phyloP scores from a whole-genome alignment of 441 rosid species.

The Lepidium campestre region DNA sequence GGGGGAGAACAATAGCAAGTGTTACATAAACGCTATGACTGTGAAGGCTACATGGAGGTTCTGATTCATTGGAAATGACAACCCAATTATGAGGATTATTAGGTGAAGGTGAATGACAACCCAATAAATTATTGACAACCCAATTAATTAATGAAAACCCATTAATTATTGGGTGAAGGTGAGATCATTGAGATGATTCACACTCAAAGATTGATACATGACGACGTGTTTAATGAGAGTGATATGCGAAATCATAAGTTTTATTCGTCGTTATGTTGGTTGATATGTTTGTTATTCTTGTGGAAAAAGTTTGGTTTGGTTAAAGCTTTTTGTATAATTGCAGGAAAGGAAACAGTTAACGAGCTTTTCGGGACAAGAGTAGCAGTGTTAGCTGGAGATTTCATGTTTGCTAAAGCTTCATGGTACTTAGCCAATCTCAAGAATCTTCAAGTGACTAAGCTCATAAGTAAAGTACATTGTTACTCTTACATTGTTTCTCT shows the following conservation, averaged over 20 bases:
- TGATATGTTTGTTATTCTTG: neutral
- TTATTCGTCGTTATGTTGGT: neutral
- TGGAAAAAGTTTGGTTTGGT: neutral
- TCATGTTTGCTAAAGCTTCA: conserved; percentile 86
- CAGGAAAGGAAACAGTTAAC: conserved; percentile 74
- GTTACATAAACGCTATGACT: too few species aligned
- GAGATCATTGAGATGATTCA: conserved; percentile 98
- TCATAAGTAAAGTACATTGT: conserved; percentile 68
- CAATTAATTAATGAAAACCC: too few species aligned
- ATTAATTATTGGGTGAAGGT: too few species aligned
- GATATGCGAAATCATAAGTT: conserved; percentile 72
- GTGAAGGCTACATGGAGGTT: too few species aligned
- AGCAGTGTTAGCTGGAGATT: conserved; percentile 79
- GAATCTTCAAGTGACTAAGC: conserved; percentile 76
- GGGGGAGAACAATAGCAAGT: too few species aligned
- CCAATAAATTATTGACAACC: too few species aligned
- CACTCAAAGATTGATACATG: conserved; percentile 92
- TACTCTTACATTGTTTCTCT: neutral
- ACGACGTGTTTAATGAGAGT: conserved; percentile 87
- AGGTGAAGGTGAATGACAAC: too few species aligned
- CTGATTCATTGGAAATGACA: too few species aligned
- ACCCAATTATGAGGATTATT: too few species aligned
- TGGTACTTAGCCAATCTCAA: conserved; percentile 88
- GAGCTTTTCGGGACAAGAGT: conserved; percentile 73
- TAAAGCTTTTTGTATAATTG: neutral